These are phyloP conservation scores for Phytopythium delawarense DNA, from an alignment of 352 stramenopile genomes.

Conservation along the genomic window DNA sequence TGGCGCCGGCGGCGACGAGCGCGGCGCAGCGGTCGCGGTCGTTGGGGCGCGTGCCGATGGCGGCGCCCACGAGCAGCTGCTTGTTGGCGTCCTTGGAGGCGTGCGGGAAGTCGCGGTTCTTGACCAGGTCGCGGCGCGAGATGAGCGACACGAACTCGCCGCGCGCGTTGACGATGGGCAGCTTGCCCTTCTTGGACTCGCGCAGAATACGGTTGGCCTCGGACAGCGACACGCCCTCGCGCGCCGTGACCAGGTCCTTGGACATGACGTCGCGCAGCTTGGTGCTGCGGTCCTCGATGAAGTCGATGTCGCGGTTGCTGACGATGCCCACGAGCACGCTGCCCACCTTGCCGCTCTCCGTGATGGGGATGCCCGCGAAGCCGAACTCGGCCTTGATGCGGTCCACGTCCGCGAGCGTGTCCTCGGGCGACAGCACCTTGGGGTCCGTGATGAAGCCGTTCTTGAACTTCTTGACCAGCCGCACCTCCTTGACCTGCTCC, in stretches of 20 bases:
- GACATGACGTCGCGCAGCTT: constrained; percentile 88
- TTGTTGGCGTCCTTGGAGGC: constrained; percentile 98
- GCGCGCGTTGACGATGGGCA: constrained; percentile 98
- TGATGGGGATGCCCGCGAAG: constrained; percentile 99
- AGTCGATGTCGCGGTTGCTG: constrained; percentile 98
- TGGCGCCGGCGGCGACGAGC: constrained; percentile 94
- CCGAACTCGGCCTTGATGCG: constrained; percentile 94
- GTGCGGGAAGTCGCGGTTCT: constrained; percentile 97
- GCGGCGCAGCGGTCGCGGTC: constrained; percentile 93
- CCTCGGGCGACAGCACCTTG: constrained; percentile 93
- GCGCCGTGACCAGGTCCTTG: constrained; percentile 90
- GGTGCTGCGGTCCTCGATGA: constrained; percentile 93
- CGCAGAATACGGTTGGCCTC: constrained; percentile 98
- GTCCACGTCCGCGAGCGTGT: constrained; percentile 96
- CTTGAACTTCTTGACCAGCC: constrained; percentile 99
- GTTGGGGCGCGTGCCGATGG: constrained; percentile 97
- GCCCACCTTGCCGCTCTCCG: constrained; percentile 96
- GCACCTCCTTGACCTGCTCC: constrained; percentile 94
- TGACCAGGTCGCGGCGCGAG: constrained; percentile 97
- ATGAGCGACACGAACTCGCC: constrained; percentile 98
- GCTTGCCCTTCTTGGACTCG: constrained; percentile 99
- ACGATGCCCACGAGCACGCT: constrained; percentile 98
- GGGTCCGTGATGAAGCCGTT: constrained; percentile 99
- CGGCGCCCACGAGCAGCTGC: constrained; percentile 96
- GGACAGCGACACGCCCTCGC: constrained; percentile 92